Evolutionary conservation across 2,329 filamentous ascomycete species (phyloP).

Genomic region (Monosporascus sp.): DNA sequence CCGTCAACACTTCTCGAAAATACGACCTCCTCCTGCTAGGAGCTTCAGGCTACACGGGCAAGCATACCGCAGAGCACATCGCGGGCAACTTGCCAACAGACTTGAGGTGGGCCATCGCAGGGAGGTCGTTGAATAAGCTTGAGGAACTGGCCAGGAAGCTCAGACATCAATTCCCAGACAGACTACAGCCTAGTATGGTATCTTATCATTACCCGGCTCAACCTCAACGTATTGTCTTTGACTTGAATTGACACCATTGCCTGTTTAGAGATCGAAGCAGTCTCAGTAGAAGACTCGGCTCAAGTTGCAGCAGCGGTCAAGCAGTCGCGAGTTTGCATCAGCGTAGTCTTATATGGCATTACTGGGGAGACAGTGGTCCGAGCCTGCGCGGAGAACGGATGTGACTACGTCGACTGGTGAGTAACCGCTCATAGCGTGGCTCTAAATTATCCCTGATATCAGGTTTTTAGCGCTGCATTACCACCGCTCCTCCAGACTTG

Average conservation of each 20-base stretch:
- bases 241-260: not conserved
- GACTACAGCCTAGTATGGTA: slow-evolving; percentile 12
- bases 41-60: not conserved
- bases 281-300: slow-evolving; percentile 7
- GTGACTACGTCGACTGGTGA: slow-evolving; percentile 18
- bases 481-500: slow-evolving; percentile 8
- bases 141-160: slow-evolving; percentile 3
- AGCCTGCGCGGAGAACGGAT: slow-evolving; percentile 14
- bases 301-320: slow-evolving; percentile 8
- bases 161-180: slow-evolving; percentile 4
- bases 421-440: slow-evolving; percentile 1
- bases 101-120: not conserved
- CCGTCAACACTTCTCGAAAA: not conserved
- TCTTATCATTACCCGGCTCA: not conserved
- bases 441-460: not conserved
- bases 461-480: slow-evolving; percentile 3
- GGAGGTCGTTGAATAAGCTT: not conserved
- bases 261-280: slow-evolving; percentile 10
- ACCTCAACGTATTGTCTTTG: not conserved
- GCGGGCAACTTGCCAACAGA: not conserved
- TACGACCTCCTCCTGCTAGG: not conserved
- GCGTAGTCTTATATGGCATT: slow-evolving; percentile 13
- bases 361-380: slow-evolving; percentile 13
- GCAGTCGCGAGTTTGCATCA: slow-evolving; percentile 16
- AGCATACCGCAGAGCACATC: slow-evolving; percentile 1